Evolutionary conservation across 108 stramenopile species (phyloP).

Genomic region (Cyclotella kingstonii): DNA sequence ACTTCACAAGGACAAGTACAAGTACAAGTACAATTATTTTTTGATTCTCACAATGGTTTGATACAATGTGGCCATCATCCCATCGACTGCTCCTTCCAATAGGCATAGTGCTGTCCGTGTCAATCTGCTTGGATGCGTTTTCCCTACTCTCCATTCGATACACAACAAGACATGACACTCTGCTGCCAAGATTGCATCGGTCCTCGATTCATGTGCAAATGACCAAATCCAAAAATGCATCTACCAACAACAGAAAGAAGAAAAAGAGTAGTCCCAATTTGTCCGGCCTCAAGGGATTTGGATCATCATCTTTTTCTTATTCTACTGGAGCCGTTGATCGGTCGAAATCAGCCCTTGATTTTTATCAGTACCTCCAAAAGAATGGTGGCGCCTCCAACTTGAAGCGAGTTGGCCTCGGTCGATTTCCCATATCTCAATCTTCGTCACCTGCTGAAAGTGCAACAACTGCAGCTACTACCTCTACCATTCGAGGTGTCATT

Average conservation of each 20-base stretch:
- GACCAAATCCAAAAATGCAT: slow-evolving; percentile 42
- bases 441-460: neutral
- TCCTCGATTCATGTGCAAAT: slow-evolving; percentile 10
- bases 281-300: slow-evolving; percentile 51
- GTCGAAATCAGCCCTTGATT: slow-evolving; percentile 51
- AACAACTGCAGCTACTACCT: slow-evolving; percentile 9
- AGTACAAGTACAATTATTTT: no score
- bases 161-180: no score
- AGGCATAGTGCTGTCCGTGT: no score
- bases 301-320: slow-evolving; percentile 15
- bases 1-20: no score
- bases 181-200: no score
- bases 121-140: no score
- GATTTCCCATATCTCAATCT: slow-evolving; percentile 45
- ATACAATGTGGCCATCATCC: no score
- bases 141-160: no score
- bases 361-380: slow-evolving; percentile 56
- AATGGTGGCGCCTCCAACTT: slow-evolving; percentile 61
- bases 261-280: slow-evolving; percentile 7
- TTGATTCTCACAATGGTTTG: no score
- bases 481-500: slow-evolving; percentile 63
- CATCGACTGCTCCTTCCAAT: no score
- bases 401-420: slow-evolving; percentile 56
- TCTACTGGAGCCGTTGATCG: slow-evolving; percentile 49
- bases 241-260: slow-evolving; percentile 15